phyloP scores from a whole-genome alignment of 2,329 filamentous ascomycete genomes.

The Ceratocystis diversiconidia region DNA sequence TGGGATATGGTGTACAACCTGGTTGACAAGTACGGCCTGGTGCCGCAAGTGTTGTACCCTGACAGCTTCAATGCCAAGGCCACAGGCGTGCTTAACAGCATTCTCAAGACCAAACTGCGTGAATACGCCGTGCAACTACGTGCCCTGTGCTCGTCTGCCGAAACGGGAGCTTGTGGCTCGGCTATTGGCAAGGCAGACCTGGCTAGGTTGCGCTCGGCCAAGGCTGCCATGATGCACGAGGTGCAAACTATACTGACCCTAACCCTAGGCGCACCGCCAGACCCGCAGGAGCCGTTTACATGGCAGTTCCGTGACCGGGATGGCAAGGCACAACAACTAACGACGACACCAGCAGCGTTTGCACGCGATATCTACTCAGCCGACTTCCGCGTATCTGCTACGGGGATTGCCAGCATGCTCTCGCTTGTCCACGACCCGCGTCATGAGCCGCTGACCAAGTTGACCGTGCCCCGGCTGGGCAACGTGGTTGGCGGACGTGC shows the following conservation, averaged over 20 bases:
- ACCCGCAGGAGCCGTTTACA: slow-evolving; percentile 51
- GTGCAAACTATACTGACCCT: slow-evolving; percentile 71
- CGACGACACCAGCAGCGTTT: slow-evolving; percentile 55
- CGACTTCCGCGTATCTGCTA: slow-evolving; percentile 32
- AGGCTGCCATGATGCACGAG: slow-evolving; percentile 64
- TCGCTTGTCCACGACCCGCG: slow-evolving; percentile 78
- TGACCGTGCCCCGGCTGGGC: slow-evolving; percentile 66
- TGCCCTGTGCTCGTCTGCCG: slow-evolving; percentile 74
- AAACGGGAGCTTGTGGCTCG: slow-evolving; percentile 47
- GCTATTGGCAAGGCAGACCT: slow-evolving; percentile 22
- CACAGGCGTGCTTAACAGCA: slow-evolving; percentile 52
- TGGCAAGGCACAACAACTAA: slow-evolving; percentile 48
- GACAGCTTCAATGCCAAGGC: slow-evolving; percentile 67
- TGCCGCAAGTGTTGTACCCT: slow-evolving; percentile 68
- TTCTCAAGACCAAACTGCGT: slow-evolving; percentile 75
- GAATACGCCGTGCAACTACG: slow-evolving; percentile 66
- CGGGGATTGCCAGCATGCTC: slow-evolving; percentile 54
- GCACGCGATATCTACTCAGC: slow-evolving; percentile 42
- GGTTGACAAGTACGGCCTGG: slow-evolving; percentile 76
- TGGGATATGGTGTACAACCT: slow-evolving; percentile 89
- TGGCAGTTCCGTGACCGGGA: slow-evolving; percentile 68
- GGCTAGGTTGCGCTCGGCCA: slow-evolving; percentile 35
- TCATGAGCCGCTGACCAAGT: slow-evolving; percentile 54
- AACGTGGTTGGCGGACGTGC: slow-evolving; percentile 66
- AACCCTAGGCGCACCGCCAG: slow-evolving; percentile 65